Conservation (phyloP, 2,329 filamentous ascomycete species). For the Didymosphaeria variabile region DNA sequence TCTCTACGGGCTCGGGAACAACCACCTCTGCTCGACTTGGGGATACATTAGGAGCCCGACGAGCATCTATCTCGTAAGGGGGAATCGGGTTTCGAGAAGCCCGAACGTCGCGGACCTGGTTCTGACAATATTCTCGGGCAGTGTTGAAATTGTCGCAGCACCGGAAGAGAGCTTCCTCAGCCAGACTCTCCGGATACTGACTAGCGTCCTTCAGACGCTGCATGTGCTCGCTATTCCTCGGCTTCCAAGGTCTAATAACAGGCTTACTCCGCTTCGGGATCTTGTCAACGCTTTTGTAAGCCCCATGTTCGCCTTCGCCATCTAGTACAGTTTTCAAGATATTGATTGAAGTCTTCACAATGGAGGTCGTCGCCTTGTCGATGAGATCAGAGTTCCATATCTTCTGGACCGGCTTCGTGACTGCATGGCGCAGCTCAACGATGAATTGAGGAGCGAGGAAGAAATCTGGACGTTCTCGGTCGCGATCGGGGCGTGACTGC, state of each 20-base stretch:
- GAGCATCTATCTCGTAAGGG: constrained; percentile 49
- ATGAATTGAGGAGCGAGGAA: constrained; percentile 79
- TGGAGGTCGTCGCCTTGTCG: constrained; percentile 79
- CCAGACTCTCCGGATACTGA: constrained; percentile 69
- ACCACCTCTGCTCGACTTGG: constrained; percentile 46
- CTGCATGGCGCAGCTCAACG: constrained; percentile 82
- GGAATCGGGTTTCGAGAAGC: constrained; percentile 75
- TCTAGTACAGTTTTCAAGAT: constrained; percentile 81
- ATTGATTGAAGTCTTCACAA: constrained; percentile 81
- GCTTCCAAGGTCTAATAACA: constrained; percentile 61
- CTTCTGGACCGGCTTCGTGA: constrained; percentile 77
- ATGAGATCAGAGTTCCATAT: constrained; percentile 88
- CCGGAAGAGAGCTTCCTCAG: constrained; percentile 81
- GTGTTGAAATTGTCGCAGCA: constrained; percentile 71
- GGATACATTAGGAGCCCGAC: constrained; percentile 38
- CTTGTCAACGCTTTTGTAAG: constrained; percentile 69
- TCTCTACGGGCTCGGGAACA: constrained; percentile 42
- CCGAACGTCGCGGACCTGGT: constrained; percentile 65
- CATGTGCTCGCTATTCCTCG: constrained; percentile 57
- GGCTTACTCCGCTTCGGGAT: constrained; percentile 58
- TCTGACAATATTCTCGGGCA: constrained; percentile 78
- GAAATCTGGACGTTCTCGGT: constrained; percentile 65
- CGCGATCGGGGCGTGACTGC: constrained; percentile 61
- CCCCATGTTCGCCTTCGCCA: constrained; percentile 77
- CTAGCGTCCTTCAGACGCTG: constrained; percentile 55